These are phyloP conservation scores for Penicillium diatomitis DNA, from an alignment of 495 filamentous ascomycete species.

Conservation along the genomic window DNA sequence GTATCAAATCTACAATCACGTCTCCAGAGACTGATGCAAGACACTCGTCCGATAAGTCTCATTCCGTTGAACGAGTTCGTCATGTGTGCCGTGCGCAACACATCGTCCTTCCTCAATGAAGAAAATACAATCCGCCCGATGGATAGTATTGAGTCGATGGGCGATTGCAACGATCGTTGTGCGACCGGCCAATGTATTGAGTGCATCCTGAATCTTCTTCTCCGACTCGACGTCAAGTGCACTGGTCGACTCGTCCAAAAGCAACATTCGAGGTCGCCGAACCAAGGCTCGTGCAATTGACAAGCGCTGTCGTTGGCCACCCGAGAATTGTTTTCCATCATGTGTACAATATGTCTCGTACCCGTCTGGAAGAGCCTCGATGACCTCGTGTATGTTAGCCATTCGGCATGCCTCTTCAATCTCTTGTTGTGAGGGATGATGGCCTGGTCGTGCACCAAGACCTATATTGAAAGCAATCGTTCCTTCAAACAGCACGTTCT, in stretches of 20 bases:
- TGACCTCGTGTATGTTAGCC: constrained; percentile 50
- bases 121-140: constrained; percentile 64
- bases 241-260: constrained; percentile 71
- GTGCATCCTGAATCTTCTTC: constrained; percentile 56
- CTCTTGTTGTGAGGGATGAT: constrained; percentile 36
- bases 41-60: constrained; percentile 51
- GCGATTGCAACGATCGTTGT: constrained; percentile 70
- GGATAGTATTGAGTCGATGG: constrained; percentile 67
- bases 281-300: constrained; percentile 67
- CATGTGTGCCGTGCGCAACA: constrained; percentile 60
- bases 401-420: constrained; percentile 47
- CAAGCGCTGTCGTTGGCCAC: constrained; percentile 70
- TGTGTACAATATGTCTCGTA: constrained; percentile 57
- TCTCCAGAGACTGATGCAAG: constrained; percentile 27
- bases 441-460: constrained; percentile 37
- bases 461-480: constrained; percentile 45
- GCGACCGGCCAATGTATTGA: constrained; percentile 54
- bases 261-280: constrained; percentile 53
- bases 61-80: constrained; percentile 49
- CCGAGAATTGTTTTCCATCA: constrained; percentile 54
- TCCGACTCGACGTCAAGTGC: constrained; percentile 65
- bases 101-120: constrained; percentile 58
- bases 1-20: constrained; percentile 3
- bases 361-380: constrained; percentile 46
- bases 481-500: constrained; percentile 44